Conservation (phyloP, 2,329 filamentous ascomycete genomes). For the Aciculosporium take region DNA sequence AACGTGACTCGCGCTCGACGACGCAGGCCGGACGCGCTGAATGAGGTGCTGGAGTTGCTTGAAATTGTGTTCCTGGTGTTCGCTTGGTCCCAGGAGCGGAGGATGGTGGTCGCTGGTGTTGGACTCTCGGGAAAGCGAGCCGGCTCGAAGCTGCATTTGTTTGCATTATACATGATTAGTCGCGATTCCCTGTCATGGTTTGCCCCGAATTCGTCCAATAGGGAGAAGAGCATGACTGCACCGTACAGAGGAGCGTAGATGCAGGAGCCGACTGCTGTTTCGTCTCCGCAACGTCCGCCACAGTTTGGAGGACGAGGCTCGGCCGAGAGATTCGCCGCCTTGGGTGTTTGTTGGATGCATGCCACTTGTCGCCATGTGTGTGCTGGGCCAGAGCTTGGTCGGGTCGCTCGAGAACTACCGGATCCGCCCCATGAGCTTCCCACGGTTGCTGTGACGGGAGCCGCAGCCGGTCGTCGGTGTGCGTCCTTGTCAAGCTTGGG, state of each 20-base stretch:
- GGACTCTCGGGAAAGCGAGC: constrained; percentile 7
- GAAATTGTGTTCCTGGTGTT: constrained; percentile 19
- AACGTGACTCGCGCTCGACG: constrained; percentile 21
- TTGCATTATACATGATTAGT: background rate
- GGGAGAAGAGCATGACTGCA: background rate
- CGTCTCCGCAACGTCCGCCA: constrained; percentile 9
- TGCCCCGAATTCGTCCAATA: background rate
- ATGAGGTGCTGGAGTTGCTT: constrained; percentile 22
- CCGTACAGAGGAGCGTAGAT: background rate
- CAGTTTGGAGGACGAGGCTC: constrained; percentile 7
- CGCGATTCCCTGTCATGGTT: background rate
- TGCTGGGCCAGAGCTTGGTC: background rate
- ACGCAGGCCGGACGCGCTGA: constrained; percentile 21
- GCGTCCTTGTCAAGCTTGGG: background rate
- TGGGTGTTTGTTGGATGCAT: constrained; percentile 18
- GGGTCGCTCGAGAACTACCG: background rate
- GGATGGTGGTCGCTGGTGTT: constrained; percentile 16
- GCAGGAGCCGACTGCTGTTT: background rate
- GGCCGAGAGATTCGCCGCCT: constrained; percentile 9
- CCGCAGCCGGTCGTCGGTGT: background rate
- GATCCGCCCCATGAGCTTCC: background rate
- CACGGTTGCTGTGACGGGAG: background rate
- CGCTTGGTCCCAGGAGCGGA: constrained; percentile 13
- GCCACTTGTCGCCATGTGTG: background rate
- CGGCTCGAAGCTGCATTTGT: background rate